Evolutionary conservation across 2,329 filamentous ascomycete genomes (phyloP), one percentile per base, ranked within the genome.

Genomic region (Acrodontium crateriforme): DNA sequence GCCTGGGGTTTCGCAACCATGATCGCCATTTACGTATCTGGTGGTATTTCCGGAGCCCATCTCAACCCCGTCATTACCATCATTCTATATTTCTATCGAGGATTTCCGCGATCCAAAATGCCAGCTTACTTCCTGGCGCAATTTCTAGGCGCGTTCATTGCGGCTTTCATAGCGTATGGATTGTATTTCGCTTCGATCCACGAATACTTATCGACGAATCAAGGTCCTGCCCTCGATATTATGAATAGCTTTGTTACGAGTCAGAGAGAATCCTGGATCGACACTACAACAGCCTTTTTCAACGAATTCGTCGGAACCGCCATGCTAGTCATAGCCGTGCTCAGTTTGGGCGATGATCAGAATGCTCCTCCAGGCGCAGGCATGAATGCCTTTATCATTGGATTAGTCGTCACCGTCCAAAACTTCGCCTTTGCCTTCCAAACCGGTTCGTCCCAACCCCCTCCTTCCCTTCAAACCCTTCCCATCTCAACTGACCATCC

Each of bases 1-100:
- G 36, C n/a, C 4, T 71, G 67, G 67, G 67, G 67, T 2, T 50
- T 71, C 6, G 64, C 62, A 1, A 60, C 60, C 3, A 72, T 69
- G 61, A 54, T 59, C 0, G 60, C 52, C 19, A 46, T 49, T 29
- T 50, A 50, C 32, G 40, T 45, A n/a, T 54, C 55, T 3, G 62
- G 59, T 39, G 61, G 62, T 10, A 51, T 63, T 4, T 61, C 56
- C 3, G 62, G 62, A 31, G 59, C 54, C 0, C 62, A 65, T 29
- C 46, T 66, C n/a, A 65, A 63, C 26, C 62, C 62, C 0, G 57
- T 53, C 0, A 50, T 65, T 5, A 58, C 58, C 0, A 47, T 63
- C 11, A 44, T 49, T 12, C 46, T 59, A 10, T 56, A 51, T 16
- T 40, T 50, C 32, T 67, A 57, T 39, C 60, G 64, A 23, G 63